A percentile compares a stretch with the other conserved stretches of the same genome.
Conservation (phyloP, 78 protist species). For the Planoprotostelium fungivorum region DNA sequence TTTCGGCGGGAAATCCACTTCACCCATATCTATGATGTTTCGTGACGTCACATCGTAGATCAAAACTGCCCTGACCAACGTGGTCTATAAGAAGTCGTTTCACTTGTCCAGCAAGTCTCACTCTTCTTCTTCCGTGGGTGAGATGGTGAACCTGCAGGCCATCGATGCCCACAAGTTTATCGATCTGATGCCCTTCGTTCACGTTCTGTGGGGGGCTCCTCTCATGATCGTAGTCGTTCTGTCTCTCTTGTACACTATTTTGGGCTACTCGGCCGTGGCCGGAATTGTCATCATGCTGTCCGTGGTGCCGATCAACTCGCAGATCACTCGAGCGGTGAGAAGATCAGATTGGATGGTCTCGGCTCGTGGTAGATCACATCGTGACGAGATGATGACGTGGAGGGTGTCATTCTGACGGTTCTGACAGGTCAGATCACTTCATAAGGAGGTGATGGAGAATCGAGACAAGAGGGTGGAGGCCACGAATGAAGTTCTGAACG, state of each 20-base stretch:
- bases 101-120: constrained; percentile 9
- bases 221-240: constrained; percentile 22
- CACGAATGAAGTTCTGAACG: constrained; percentile 65
- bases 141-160: constrained; percentile 78
- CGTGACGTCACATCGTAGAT: neutral
- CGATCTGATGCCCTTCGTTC: constrained; percentile 68
- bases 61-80: constrained; percentile 29
- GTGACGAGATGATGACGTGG: neutral
- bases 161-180: constrained; percentile 73
- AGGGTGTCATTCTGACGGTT: neutral
- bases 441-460: constrained; percentile 22
- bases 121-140: constrained; percentile 62
- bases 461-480: constrained; percentile 51
- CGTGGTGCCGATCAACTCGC: constrained; percentile 42
- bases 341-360: neutral
- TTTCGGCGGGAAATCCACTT: no score
- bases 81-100: constrained; percentile 48
- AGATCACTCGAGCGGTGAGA: constrained; percentile 1
- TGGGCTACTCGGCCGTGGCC: constrained; percentile 42
- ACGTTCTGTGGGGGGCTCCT: constrained; percentile 74
- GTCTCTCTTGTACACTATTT: constrained; percentile 5
- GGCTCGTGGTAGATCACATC: no score
- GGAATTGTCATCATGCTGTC: constrained; percentile 58
- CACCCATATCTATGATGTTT: neutral
- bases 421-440: neutral